Percentiles rank a stretch among this genome's conserved stretches.
Conservation (phyloP, 306 rosid genomes). For the Casuarina glauca region DNA sequence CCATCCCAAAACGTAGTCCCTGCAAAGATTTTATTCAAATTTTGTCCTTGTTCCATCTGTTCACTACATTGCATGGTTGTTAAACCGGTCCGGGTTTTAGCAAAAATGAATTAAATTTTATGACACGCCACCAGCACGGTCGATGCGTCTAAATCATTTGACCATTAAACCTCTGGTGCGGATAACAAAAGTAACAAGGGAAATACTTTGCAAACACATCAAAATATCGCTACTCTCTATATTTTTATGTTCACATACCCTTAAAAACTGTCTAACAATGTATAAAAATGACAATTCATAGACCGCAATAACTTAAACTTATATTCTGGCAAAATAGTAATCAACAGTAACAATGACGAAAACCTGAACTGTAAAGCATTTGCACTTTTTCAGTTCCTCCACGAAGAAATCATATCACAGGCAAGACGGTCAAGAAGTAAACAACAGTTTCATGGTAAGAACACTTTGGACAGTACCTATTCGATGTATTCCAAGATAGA, state of each 20-base stretch:
- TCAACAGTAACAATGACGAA: neutral
- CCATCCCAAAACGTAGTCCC: no score
- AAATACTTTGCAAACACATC: neutral
- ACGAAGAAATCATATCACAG: no score
- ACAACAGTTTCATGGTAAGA: neutral
- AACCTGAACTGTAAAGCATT: neutral
- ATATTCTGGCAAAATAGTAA: neutral
- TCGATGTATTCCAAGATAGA: neutral
- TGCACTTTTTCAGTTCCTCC: neutral
- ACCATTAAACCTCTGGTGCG: neutral
- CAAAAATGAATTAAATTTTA: neutral
- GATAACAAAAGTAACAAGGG: neutral
- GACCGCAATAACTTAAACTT: neutral
- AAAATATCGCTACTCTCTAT: neutral
- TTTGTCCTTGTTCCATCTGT: no score
- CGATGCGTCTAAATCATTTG: neutral
- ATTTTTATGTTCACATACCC: neutral
- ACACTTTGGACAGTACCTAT: neutral
- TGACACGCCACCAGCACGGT: neutral
- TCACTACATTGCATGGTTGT: no score
- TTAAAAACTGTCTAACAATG: neutral
- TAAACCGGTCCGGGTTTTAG: neutral
- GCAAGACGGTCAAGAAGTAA: no score
- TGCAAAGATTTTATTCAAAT: no score
- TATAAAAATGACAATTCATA: neutral